A percentile compares a stretch with the other conserved stretches of the same genome.
phyloP scores from a whole-genome alignment of 495 filamentous ascomycete species.

The Aspergillus wentii region DNA sequence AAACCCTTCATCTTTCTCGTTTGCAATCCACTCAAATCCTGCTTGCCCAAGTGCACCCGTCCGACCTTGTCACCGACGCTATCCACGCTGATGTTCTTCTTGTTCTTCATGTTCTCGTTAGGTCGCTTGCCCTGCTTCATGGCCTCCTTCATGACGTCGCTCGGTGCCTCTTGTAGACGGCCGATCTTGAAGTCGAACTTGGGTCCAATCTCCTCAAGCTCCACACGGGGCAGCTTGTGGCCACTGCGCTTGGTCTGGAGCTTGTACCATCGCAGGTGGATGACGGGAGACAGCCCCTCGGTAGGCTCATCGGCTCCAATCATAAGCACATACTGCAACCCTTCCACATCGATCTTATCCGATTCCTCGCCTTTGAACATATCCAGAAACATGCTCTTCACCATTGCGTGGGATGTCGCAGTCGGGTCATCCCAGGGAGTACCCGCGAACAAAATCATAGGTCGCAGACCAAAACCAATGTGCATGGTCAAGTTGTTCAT shows the following conservation, averaged over 20 bases:
- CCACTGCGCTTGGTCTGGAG: constrained; percentile 81
- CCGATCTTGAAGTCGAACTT: constrained; percentile 91
- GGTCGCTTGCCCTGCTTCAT: constrained; percentile 74
- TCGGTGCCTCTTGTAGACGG: constrained; percentile 70
- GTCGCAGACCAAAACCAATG: constrained; percentile 67
- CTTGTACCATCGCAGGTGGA: constrained; percentile 81
- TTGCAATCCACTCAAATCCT: constrained; percentile 83
- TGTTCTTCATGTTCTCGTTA: constrained; percentile 56
- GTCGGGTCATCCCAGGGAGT: constrained; percentile 75
- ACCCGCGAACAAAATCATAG: constrained; percentile 82
- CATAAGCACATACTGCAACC: constrained; percentile 80
- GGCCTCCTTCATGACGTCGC: constrained; percentile 78
- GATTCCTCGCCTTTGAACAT: constrained; percentile 78
- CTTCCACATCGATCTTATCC: constrained; percentile 84
- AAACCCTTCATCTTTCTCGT: constrained; percentile 99
- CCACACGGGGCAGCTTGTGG: constrained; percentile 80
- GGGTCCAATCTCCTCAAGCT: constrained; percentile 92
- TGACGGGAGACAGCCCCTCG: constrained; percentile 54
- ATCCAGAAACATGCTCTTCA: constrained; percentile 84
- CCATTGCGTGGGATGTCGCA: constrained; percentile 67
- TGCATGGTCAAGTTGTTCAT: constrained; percentile 82
- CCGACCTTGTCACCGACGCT: constrained; percentile 93
- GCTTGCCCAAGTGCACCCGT: constrained; percentile 84
- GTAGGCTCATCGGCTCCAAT: constrained; percentile 74
- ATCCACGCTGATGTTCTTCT: constrained; percentile 95